Evolutionary conservation across 2,329 filamentous ascomycete species (phyloP).

Genomic region (Fusarium clavum): DNA sequence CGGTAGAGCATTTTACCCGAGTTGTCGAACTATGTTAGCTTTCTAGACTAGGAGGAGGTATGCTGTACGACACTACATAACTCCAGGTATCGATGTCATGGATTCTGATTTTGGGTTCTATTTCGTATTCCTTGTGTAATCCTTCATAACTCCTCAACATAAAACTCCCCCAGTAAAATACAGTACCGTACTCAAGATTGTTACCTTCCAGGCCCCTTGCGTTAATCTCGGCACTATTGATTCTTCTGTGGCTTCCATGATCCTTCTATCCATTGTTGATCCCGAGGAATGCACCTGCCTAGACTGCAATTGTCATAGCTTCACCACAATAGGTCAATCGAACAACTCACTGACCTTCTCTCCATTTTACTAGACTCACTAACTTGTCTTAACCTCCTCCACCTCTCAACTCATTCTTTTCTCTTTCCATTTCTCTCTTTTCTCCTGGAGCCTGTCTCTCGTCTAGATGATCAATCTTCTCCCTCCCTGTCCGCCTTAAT

Average conservation of each 20-base stretch:
- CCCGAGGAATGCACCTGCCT: constrained; percentile 7
- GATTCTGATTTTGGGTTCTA: background rate
- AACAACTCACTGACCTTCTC: constrained; percentile 1
- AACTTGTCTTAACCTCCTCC: constrained; percentile 2
- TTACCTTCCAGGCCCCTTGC: background rate
- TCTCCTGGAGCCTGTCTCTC: background rate
- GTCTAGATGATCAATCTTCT: constrained; percentile 6
- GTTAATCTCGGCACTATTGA: constrained; percentile 27
- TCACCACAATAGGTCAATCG: constrained; percentile 8
- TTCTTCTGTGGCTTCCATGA: constrained; percentile 29
- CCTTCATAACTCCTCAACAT: background rate
- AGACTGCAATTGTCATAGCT: constrained; percentile 27
- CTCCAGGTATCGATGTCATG: constrained; percentile 18
- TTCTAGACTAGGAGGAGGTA: background rate
- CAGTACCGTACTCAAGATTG: background rate
- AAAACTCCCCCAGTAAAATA: constrained; percentile 1
- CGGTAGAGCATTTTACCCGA: constrained; percentile 1
- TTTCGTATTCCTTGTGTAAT: background rate
- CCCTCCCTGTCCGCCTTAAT: constrained; percentile 13
- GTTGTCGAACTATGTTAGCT: background rate
- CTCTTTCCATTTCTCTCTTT: background rate
- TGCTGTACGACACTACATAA: constrained; percentile 1
- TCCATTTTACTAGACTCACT: constrained; percentile 14
- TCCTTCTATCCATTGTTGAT: constrained; percentile 29
- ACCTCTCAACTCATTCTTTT: constrained; percentile 7